phyloP scores from a whole-genome alignment of 2,329 filamentous ascomycete species.

The Monosporascus sp. region DNA sequence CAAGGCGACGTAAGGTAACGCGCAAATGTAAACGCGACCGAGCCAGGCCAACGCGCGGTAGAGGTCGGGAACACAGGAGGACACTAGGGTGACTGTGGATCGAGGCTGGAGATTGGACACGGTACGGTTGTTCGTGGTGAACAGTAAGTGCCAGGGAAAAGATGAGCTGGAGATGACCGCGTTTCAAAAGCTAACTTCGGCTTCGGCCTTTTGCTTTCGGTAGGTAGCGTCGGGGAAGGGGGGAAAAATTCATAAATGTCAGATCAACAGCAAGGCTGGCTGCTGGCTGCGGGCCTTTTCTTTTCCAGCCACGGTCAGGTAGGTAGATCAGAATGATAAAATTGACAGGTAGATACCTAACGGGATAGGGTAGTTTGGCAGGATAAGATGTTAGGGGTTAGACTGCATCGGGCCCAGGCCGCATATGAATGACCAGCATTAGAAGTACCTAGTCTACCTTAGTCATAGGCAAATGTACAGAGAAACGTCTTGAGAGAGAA shows the following conservation, averaged over 20 bases:
- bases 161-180: not conserved
- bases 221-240: not conserved
- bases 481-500: no score
- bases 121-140: not conserved
- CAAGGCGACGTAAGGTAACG: not conserved
- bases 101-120: not conserved
- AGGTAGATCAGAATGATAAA: not conserved
- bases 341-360: not conserved
- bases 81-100: not conserved
- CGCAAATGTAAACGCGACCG: not conserved
- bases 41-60: not conserved
- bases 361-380: no score
- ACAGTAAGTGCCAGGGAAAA: not conserved
- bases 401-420: no score
- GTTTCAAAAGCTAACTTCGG: not conserved
- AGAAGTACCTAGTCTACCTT: no score
- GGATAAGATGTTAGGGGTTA: no score
- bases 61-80: not conserved
- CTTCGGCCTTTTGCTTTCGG: not conserved
- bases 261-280: no score
- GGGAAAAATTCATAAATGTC: not conserved
- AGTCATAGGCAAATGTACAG: no score
- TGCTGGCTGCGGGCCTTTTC: no score
- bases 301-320: no score
- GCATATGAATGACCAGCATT: no score